These are phyloP conservation scores for Hypomyces rosellus DNA, from an alignment of 2,329 filamentous ascomycete species.

Conservation along the genomic window DNA sequence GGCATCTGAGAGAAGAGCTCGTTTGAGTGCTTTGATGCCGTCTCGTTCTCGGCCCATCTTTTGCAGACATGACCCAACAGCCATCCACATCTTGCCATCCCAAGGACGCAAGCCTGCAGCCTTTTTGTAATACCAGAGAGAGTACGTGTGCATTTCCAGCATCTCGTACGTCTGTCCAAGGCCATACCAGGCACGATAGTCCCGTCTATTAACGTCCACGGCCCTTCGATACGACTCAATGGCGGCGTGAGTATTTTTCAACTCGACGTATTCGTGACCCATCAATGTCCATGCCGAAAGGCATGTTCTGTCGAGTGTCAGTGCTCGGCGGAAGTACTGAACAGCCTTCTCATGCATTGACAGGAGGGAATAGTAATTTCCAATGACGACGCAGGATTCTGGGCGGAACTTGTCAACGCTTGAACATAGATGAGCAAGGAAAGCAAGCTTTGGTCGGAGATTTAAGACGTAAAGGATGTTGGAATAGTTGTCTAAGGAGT, in stretches of 20 bases:
- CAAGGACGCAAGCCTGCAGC: slow-evolving; percentile 89
- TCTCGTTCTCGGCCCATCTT: slow-evolving; percentile 84
- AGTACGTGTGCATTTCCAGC: slow-evolving; percentile 95
- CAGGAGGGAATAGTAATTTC: slow-evolving; percentile 93
- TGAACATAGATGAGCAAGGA: slow-evolving; percentile 84
- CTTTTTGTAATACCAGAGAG: slow-evolving; percentile 95
- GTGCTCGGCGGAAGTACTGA: slow-evolving; percentile 89
- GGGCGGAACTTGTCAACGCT: slow-evolving; percentile 92
- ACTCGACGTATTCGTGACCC: slow-evolving; percentile 97
- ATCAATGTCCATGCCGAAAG: slow-evolving; percentile 96
- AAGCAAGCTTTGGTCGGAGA: slow-evolving; percentile 80
- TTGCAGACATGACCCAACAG: slow-evolving; percentile 84
- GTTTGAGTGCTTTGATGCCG: slow-evolving; percentile 90
- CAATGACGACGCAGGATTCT: slow-evolving; percentile 93
- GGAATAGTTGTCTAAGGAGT: slow-evolving; percentile 90
- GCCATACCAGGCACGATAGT: slow-evolving; percentile 97
- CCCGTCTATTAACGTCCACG: slow-evolving; percentile 90
- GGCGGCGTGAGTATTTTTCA: slow-evolving; percentile 96
- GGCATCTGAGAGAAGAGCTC: slow-evolving; percentile 79
- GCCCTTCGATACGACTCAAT: slow-evolving; percentile 95
- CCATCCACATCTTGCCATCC: slow-evolving; percentile 99
- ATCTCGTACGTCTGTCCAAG: slow-evolving; percentile 96
- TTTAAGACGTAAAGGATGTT: slow-evolving; percentile 96
- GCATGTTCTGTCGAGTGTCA: slow-evolving; percentile 85
- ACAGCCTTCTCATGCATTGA: slow-evolving; percentile 97